Base-by-base conservation (phyloP, 768 basidiomycete species). In the Naganishia friedmannii region DNA sequence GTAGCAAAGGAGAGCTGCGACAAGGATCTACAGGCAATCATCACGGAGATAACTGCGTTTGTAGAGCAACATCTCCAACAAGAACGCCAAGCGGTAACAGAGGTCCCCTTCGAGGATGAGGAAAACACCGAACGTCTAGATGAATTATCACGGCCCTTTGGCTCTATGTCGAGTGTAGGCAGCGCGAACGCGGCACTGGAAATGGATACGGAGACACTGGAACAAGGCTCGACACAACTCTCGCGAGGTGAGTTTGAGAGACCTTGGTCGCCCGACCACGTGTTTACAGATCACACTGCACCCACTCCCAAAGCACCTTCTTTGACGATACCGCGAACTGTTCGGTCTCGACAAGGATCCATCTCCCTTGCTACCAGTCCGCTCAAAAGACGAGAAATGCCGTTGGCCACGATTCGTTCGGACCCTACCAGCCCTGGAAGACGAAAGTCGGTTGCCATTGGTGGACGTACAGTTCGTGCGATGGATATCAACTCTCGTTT, bases 1-100 rank as follows among this genome's bases (percentile, higher is more conserved):
- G 90, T 89, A 3, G 93, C 95, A 69, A 98, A 99, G 84, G 87
- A 90, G 63, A 91, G 91, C 73, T 99, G 95, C 85, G 93, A 99
- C 86, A 91, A 90, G 84, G 93, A 96, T 82, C 87, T 99, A 10
- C 88, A 89, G 77, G 89, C 92, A 78, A 90, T 97, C 78, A 92
- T 94, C 70, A 89, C 91, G 82, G 91, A 88, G 71, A 93, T 99
- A 84, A 95, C 95, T 73, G 82, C 88, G 46, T 97, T 93, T 82
- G 95, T 96, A 75, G 95, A 99, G 83, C 90, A 93, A 78, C 87
- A 89, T 75, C 86, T 95, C 45, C 85, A 89, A 54, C 90, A 91
- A 73, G 87, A 85, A 66, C 89, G 92, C 79, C 85, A 87, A 75
- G 82, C 85, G 74, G 72, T 46, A 69, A 74, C 28, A 69, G 68